Base-by-base conservation (phyloP, 345 rosid genomes). In the Salix caprea region DNA sequence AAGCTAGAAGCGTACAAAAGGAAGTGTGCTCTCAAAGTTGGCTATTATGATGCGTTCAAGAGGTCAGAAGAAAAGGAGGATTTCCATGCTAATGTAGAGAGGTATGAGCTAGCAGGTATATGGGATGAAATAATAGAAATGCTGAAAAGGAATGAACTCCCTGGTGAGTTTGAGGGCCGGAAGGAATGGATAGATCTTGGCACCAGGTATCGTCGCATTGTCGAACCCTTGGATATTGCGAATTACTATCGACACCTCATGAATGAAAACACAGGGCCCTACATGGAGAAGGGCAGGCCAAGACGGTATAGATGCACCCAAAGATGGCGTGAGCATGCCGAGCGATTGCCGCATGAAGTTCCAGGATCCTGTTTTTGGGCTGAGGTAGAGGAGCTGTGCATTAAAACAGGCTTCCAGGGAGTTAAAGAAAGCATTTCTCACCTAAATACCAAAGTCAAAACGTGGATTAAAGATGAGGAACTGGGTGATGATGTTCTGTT, bases 221-320 rank as follows among this genome's bases (percentile, higher is more conserved):
- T 86, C 14, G 98, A 94, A 77, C 97, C 98, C 30, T 77, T 92
- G 46, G 98, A 94, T 61, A 86, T 94, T 4, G 85, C 96, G 37
- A 92, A 92, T 79, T 92, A 92, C 85, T 86, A 94, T 66, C 65
- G 96, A n/a, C 97, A 90, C 78, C 40, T 82, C 13, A 92, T 90
- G 87, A 89, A 94, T 48, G 96, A 90, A 85, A 94, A 90, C 84
- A 90, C 98, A 0, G 98, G 97, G 44, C 85, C 96, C 4, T 92
- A 94, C 44, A 80, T 89, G 89, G 23, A 0, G 0, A 85, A 64
- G 50, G 94, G 91, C 77, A 86, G 98, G 78, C 98, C 97, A 32
- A 92, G 46, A 19, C 84, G 96, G 44, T 92, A 89, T 78, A 86
- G 42, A 74, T 85, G 77, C 76, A 83, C 89, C 7, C 96, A 92